Conservation (phyloP, 1,284 basidiomycete species). For the Ustilago bromivora region DNA sequence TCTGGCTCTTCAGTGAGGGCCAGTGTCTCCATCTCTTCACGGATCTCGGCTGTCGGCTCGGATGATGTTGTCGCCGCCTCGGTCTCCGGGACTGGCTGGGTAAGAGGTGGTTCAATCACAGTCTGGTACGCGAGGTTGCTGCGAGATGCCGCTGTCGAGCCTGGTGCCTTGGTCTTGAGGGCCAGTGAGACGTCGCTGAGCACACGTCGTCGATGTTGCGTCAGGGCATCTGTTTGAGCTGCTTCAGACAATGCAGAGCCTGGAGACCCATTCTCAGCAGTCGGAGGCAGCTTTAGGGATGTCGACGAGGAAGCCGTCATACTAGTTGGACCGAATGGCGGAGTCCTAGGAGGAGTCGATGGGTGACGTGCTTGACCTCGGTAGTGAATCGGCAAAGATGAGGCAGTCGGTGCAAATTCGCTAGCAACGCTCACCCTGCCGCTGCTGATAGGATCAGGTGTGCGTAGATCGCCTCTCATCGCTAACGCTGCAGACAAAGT, state of each 20-base stretch:
- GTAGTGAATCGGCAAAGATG: conserved; percentile 36
- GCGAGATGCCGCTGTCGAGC: neutral
- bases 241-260: conserved; percentile 20
- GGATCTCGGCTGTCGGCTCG: conserved; percentile 5
- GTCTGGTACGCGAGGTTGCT: conserved; percentile 15
- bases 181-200: conserved; percentile 59
- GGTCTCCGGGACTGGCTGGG: neutral
- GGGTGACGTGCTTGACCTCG: conserved; percentile 42
- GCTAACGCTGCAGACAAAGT: conserved; percentile 8
- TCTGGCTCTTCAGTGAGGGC: conserved; percentile 24
- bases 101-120: conserved; percentile 1
- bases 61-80: neutral
- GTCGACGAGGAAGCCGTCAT: conserved; percentile 44
- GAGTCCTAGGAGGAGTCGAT: conserved; percentile 45
- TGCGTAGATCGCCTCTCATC: conserved; percentile 20
- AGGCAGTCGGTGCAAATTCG: conserved; percentile 37
- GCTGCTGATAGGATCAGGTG: conserved; percentile 40
- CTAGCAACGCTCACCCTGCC: conserved; percentile 46
- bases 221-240: conserved; percentile 11
- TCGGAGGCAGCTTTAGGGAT: conserved; percentile 22
- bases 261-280: conserved; percentile 10
- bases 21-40: conserved; percentile 26
- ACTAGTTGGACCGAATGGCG: conserved; percentile 33
- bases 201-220: conserved; percentile 44
- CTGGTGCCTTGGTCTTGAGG: conserved; percentile 35